Base-by-base conservation (phyloP, 495 filamentous ascomycete genomes). In the Bacidia gigantensis region DNA sequence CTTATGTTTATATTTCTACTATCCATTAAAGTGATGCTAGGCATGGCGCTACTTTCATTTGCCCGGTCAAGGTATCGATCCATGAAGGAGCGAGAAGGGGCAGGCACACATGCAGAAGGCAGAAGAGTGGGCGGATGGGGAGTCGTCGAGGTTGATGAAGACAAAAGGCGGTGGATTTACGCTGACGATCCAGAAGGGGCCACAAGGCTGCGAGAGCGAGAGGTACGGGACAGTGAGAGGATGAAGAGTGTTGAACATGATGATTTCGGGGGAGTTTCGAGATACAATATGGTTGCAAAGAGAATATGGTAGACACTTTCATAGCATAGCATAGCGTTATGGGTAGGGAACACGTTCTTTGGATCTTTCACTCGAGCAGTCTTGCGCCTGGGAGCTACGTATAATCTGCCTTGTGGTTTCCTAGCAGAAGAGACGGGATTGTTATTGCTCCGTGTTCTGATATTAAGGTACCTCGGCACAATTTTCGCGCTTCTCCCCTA, bases 261-360 rank as follows among this genome's bases (percentile, higher is more conserved):
- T 57, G 72, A 71, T 52, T 73, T 89, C 50, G 81, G 79, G 14
- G 73, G 77, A 52, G 86, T 96, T 7, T 75, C 74, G 60, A 72
- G 92, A 64, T 95, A 96, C 72, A 84, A 81, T 59, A 95, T 97
- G 92, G 79, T 83, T 60, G 88, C 85, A 3, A 95, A 95, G 72
- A 73, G 89, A 66, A 95, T 95, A 62, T 95, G 89, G 87, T 93
- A 56, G 69, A 42, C 20, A 3, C 50, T 7, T 5, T 35, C 29
- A 35, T n/a, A n/a, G n/a, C n/a, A n/a, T n/a, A n/a, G n/a, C n/a
- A n/a, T n/a, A n/a, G n/a, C n/a, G n/a, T n/a, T n/a, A n/a, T n/a
- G n/a, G n/a, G n/a, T n/a, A n/a, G n/a, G n/a, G n/a, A n/a, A n/a
- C n/a, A n/a, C n/a, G n/a, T n/a, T n/a, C n/a, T n/a, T n/a, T n/a